Base-by-base conservation (phyloP, 352 stramenopile genomes). In the Globisporangium paddicum region DNA sequence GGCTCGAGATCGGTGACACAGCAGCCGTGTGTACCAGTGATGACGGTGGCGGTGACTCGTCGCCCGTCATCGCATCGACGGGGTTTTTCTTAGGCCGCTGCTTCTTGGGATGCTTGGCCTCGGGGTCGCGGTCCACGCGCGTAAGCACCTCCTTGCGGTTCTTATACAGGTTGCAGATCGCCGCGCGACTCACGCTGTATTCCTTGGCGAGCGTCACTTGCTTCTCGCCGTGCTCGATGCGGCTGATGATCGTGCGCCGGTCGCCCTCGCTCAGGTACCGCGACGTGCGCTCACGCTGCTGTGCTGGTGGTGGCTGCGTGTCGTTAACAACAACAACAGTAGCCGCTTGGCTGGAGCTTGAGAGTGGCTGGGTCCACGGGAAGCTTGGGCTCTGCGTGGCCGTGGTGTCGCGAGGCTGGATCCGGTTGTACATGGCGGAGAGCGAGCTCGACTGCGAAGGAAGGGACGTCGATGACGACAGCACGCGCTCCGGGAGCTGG, bases 141-240 rank as follows among this genome's bases (percentile, higher is more conserved):
- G 64, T 74, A n/a, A 81, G 64, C 32, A 81, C 69, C 25, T 76
- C 67, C 34, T 64, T 66, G 16, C 73, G 70, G 50, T 79, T 83
- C 62, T 83, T 83, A 69, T 83, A 83, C 13, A 83, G 60, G 32
- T 83, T 80, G 52, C 73, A 83, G 34, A 83, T 79, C 37, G 73
- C 73, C 5, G 73, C 73, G 26, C 73, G 73, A 45, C 71, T 83
- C 1, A 81, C 73, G 28, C 57, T 53, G 47, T 79, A 83, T 45
- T 83, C 73, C 55, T 63, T 77, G 13, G 74, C 74, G 40, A 83
- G 66, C 18, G 65, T 51, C 23, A 77, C 72, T 37, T 83, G 74
- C 59, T 79, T 80, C 63, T 84, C 72, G 13, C 74, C 74, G 5
- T 37, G 46, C 47, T 77, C 64, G 41, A 84, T 77, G 19, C 74